A percentile compares a stretch with the other conserved stretches of the same genome.
phyloP scores from a whole-genome alignment of 768 basidiomycete species.

The Boletus reticulatus region DNA sequence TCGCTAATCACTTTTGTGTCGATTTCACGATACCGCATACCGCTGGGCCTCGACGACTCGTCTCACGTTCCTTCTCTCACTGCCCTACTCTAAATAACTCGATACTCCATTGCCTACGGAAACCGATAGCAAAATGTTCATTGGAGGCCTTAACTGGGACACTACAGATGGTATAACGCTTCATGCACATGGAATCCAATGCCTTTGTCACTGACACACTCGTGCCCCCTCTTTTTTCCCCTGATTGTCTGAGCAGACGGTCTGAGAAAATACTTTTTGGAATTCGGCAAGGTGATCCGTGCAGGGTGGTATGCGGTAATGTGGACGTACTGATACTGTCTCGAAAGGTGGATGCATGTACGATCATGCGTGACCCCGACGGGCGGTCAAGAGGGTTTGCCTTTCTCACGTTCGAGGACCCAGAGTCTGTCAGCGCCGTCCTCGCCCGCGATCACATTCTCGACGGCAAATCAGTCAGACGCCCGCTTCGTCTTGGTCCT shows the following conservation, averaged over 20 bases:
- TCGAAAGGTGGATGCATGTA: conserved; percentile 69
- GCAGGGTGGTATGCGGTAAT: not conserved
- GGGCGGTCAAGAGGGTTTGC: conserved; percentile 82
- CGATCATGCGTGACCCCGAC: conserved; percentile 79
- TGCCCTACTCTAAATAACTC: conserved; percentile 29
- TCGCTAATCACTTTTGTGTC: conserved; percentile 33
- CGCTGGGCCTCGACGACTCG: conserved; percentile 33
- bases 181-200: conserved; percentile 23
- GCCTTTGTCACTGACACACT: conserved; percentile 25
- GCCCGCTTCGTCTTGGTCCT: not conserved
- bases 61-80: conserved; percentile 26
- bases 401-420: conserved; percentile 77
- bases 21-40: conserved; percentile 36
- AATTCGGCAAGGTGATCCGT: conserved; percentile 67
- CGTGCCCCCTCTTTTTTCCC: conserved; percentile 9
- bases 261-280: conserved; percentile 68
- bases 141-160: conserved; percentile 89
- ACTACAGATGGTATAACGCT: conserved; percentile 77
- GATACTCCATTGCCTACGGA: conserved; percentile 29
- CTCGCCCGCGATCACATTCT: conserved; percentile 65
- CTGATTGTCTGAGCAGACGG: conserved; percentile 45
- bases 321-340: conserved; percentile 10
- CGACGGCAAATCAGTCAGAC: conserved; percentile 73
- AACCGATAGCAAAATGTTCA: conserved; percentile 80
- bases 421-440: conserved; percentile 61